Evolutionary conservation across 768 basidiomycete genomes (phyloP), one percentile per base, ranked within the genome.

Genomic region (Mycena leptocephala): DNA sequence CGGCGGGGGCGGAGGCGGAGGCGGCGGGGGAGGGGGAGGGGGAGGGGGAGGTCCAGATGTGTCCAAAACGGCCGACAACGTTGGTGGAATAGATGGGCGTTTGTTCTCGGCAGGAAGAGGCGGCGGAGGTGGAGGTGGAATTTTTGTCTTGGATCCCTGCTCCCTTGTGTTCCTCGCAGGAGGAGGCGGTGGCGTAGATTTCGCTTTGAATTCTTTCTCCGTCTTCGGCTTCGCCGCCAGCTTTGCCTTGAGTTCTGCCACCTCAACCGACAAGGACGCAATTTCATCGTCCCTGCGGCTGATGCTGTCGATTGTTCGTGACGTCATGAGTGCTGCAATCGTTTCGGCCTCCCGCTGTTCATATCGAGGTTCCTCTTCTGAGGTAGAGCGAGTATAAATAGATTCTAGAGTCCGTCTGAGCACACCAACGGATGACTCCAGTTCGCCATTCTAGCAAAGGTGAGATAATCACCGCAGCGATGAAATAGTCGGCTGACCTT

Each of bases 171-270:
- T n/a, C n/a, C n/a, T n/a, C n/a, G n/a, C n/a, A n/a, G n/a, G n/a
- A n/a, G n/a, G n/a, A n/a, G n/a, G n/a, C n/a, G n/a, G n/a, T n/a
- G n/a, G n/a, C n/a, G n/a, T n/a, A n/a, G n/a, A n/a, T n/a, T 37
- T 90, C 2, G 87, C 86, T 81, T 96, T 95, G 85, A 93, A 95
- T 78, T 93, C 92, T 79, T 92, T 90, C 83, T 95, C 95, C 1
- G 89, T 91, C 79, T 88, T 88, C 7, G 91, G 91, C 75, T 88
- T 91, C 6, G 87, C 87, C 62, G 87, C 83, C 39, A 93, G 80
- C 63, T 91, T 88, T 18, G 85, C 84, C 78, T 91, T 91, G 62
- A 93, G 86, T 5, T 87, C 86, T n/a, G 85, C 82, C 9, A 94
- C 84, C 78, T 94, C 87, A 18, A 82, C 80, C 74, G 83, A 86